Evolutionary conservation across 352 stramenopile species (phyloP), one percentile per base, ranked within the genome.

Genomic region (Albugo candida): DNA sequence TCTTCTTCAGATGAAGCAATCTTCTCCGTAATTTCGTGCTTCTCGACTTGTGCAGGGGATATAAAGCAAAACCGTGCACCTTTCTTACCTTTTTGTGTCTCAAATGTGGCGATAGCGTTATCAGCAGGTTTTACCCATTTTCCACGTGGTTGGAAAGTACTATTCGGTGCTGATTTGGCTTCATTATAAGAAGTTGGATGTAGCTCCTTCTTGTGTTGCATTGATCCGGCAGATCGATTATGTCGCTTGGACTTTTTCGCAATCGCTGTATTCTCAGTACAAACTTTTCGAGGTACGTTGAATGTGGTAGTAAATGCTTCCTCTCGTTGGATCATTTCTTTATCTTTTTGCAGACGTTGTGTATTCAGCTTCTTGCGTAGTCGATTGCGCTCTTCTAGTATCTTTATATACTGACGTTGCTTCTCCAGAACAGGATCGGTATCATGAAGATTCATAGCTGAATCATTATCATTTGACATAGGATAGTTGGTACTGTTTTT

Each of bases 351-450:
- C 17, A 57, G 58, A 51, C 75, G 81, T 6, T 66, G 60, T 14
- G 59, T 63, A 14, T 73, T 67, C 27, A 89, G 56, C 20, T 78
- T 80, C 58, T 86, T 89, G 55, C 78, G 79, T 17, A 89, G 59
- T 2, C 76, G 69, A 40, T 89, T 86, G 47, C 73, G 67, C 53
- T 89, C 76, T 43, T 89, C 76, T 35, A 89, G 55, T 49, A 85
- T 79, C 58, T 78, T 79, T 49, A 89, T 76, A 53, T 86, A 89
- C 61, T 86, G 69, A 21, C 67, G 50, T 52, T 86, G 73, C 61
- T 82, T 84, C 51, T 83, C 70, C 12, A 78, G 52, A 44, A 83
- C 69, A 0, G 71, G 65, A 36, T 83, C 73, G 12, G 35, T 53
- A 31, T 31, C 8, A 31, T 31, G 3, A 31, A 31, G 24, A 31